Base-by-base conservation (phyloP, 164 flowering plant genomes). In the Piper betle region DNA sequence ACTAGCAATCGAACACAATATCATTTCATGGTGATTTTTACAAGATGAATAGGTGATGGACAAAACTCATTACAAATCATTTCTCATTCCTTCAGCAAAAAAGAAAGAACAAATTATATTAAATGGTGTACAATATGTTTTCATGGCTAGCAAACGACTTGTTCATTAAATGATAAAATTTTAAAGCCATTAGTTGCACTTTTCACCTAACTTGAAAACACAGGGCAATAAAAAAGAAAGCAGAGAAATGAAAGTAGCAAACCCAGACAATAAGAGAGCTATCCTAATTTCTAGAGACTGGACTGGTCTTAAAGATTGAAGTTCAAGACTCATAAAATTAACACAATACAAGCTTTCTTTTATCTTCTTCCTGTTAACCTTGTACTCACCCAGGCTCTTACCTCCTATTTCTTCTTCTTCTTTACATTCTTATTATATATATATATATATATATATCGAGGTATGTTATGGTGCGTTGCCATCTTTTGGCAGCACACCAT, bases 331-430 rank as follows among this genome's bases (percentile, higher is more conserved):
- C 50, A 46, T 3, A 46, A 10, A 42, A 15, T 3, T 2, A 46
- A 46, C 50, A 46, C 11, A 46, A 15, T 12, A 10, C 15, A 10
- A 12, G 10, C 50, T 46, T 15, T 10, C 46, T 42, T 42, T 11
- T 42, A 6, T 46, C 11, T 15, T 46, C 50, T 46, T 16, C 53
- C 67, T 62, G 55, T 66, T 62, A 75, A 57, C 80, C 80, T 77
- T 77, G 70, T 74, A 73, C 70, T 74, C 80, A 75, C 76, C 69
- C 82, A 46, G 53, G 66, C 58, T 63, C 61, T 57, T 68, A 65
- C 66, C 67, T 69, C 63, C 52, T 65, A 38, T 33, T 61, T 66
- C 54, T 40, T 43, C 53, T 55, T 46, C 57, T 53, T 59, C 62
- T 50, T 18, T 40, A 39, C 52, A 16, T 61, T 42, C 57, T n/a